Percentiles rank a stretch among this genome's conserved stretches.
Evolutionary conservation across 2,329 filamentous ascomycete species (phyloP).

Genomic region (Paramyrothecium sp.): DNA sequence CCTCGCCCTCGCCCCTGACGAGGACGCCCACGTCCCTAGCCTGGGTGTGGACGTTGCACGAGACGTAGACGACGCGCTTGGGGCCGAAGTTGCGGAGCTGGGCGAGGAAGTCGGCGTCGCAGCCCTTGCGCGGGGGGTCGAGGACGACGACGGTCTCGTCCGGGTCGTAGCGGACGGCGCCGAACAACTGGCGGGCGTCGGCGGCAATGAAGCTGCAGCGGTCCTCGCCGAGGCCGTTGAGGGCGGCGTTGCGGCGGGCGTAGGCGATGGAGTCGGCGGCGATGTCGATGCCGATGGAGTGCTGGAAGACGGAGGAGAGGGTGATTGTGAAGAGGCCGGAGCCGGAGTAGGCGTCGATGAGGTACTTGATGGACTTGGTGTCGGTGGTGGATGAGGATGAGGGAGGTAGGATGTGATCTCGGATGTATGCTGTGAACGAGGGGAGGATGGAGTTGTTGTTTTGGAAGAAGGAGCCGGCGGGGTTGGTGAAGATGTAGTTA

Average conservation of each 20-base stretch:
- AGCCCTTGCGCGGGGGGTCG: conserved; percentile 95
- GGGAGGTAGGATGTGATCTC: conserved; percentile 69
- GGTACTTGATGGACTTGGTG: conserved; percentile 64
- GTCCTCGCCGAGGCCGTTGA: conserved; percentile 67
- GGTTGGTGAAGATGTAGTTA: conserved; percentile 82
- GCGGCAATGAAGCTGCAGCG: conserved; percentile 85
- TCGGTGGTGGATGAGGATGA: conserved; percentile 15
- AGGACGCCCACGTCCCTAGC: conserved; percentile 88
- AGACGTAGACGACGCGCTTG: conserved; percentile 84
- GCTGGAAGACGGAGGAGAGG: conserved; percentile 79
- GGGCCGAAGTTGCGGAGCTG: conserved; percentile 81
- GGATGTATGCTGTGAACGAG: conserved; percentile 82
- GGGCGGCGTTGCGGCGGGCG: conserved; percentile 73
- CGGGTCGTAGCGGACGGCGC: conserved; percentile 67
- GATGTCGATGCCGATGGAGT: conserved; percentile 89
- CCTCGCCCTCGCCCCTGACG: conserved; percentile 62
- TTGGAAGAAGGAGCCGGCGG: conserved; percentile 94
- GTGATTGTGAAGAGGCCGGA: conserved; percentile 97
- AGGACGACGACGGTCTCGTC: conserved; percentile 91
- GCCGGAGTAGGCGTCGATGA: conserved; percentile 97
- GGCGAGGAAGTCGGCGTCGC: conserved; percentile 77
- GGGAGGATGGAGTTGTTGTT: conserved; percentile 99
- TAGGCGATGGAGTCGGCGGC: conserved; percentile 73
- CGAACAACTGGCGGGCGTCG: conserved; percentile 82
- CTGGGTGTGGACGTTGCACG: conserved; percentile 97